These are phyloP conservation scores for Geotrichum macrosporum DNA, from an alignment of 1,139 yeast genomes.

Conservation along the genomic window DNA sequence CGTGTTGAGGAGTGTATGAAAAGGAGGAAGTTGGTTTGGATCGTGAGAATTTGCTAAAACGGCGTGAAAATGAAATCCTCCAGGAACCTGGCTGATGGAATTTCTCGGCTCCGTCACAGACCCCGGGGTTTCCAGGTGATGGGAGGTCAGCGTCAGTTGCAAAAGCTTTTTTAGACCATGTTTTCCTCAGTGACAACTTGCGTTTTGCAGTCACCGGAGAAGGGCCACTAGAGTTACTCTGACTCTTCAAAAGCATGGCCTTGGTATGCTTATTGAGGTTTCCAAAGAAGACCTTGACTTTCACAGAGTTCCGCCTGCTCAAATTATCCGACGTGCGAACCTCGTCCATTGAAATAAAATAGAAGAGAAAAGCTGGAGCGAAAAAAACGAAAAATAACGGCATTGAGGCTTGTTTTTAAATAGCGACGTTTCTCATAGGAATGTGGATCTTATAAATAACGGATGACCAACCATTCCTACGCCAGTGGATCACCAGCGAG, in stretches of 20 bases:
- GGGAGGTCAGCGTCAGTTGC: too few species aligned
- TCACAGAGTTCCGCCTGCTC: slow-evolving; percentile 3
- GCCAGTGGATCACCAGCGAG: too few species aligned
- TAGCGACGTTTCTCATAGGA: neutral
- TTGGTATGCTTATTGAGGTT: slow-evolving; percentile 1
- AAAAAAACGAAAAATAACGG: neutral
- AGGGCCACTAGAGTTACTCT: too few species aligned
- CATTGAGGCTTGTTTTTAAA: neutral
- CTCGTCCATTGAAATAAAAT: too few species aligned
- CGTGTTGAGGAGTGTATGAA: slow-evolving; percentile 7
- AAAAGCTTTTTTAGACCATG: too few species aligned
- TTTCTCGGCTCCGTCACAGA: too few species aligned
- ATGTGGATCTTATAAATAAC: neutral
- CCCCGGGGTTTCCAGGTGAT: too few species aligned
- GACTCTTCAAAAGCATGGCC: neutral
- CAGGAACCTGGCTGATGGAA: neutral
- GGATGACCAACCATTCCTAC: neutral
- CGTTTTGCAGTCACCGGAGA: too few species aligned
- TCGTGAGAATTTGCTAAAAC: slow-evolving; percentile 4
- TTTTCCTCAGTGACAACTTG: too few species aligned
- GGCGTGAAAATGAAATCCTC: slow-evolving; percentile 6
- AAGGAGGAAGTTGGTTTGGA: slow-evolving; percentile 8
- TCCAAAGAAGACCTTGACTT: slow-evolving; percentile 4
- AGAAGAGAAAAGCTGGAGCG: neutral
- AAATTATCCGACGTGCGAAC: too few species aligned